phyloP scores from a whole-genome alignment of 2,329 filamentous ascomycete species.

The Penicillium janthinellum region DNA sequence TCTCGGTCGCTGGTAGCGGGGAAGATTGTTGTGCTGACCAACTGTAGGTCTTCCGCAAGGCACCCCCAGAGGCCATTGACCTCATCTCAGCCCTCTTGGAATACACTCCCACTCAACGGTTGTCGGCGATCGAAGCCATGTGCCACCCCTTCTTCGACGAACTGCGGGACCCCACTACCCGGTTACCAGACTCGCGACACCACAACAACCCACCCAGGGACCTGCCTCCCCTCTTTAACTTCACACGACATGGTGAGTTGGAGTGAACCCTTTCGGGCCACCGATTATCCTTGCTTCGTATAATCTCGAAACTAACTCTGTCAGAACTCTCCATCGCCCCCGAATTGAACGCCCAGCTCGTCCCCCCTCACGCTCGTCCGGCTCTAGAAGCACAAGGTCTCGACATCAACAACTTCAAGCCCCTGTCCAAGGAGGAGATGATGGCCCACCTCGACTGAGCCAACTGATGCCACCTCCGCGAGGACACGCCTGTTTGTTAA shows the following conservation, averaged over 20 bases:
- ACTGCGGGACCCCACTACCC: conserved; percentile 85
- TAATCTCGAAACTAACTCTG: conserved; percentile 14
- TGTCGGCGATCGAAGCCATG: conserved; percentile 94
- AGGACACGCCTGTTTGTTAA: conserved; percentile 43
- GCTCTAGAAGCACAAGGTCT: conserved; percentile 75
- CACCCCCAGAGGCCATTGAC: conserved; percentile 88
- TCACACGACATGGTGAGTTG: conserved; percentile 83
- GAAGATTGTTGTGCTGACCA: conserved; percentile 23
- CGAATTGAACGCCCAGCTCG: conserved; percentile 81
- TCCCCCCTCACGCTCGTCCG: conserved; percentile 78
- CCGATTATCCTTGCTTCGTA: background rate
- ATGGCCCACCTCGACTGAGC: conserved; percentile 93
- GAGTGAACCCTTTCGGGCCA: background rate
- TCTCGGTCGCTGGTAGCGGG: background rate
- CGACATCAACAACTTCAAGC: conserved; percentile 91
- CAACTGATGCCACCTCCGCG: conserved; percentile 35
- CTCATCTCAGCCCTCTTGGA: conserved; percentile 91
- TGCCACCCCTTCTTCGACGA: conserved; percentile 99
- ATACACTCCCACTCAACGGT: conserved; percentile 94
- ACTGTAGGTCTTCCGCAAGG: conserved; percentile 85
- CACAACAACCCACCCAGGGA: conserved; percentile 77
- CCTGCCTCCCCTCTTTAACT: conserved; percentile 86
- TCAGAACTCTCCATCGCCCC: conserved; percentile 95
- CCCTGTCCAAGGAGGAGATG: conserved; percentile 93
- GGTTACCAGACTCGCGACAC: conserved; percentile 91